phyloP scores from a whole-genome alignment of 108 stramenopile genomes.

The Seminavis robusta region DNA sequence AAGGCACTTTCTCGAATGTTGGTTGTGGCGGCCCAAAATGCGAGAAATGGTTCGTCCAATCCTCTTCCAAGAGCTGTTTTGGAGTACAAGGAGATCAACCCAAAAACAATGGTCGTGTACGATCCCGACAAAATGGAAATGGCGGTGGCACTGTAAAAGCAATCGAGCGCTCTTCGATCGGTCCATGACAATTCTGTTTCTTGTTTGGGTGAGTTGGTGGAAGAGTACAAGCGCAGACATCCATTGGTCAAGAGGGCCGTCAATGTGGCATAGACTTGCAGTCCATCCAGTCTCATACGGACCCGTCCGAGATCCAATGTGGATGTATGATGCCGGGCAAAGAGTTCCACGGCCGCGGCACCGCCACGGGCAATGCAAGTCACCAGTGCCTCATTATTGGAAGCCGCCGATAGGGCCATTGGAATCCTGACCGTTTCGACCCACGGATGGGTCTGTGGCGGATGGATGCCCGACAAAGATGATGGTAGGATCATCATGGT shows the following conservation, averaged over 20 bases:
- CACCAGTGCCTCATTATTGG: no score
- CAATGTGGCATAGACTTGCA: slow-evolving; percentile 6
- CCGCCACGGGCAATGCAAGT: no score
- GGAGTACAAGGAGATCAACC: slow-evolving; percentile 1
- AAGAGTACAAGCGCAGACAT: slow-evolving; percentile 1
- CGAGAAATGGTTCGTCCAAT: not conserved
- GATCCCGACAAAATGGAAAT: slow-evolving; percentile 6
- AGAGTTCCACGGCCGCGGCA: no score
- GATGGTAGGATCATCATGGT: no score
- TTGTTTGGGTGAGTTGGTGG: not conserved
- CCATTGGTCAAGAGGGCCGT: slow-evolving; percentile 5
- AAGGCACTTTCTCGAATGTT: slow-evolving; percentile 7
- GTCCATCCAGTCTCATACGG: slow-evolving; percentile 13
- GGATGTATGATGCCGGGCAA: no score
- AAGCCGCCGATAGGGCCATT: no score
- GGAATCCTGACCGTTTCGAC: no score
- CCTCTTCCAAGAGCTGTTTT: slow-evolving; percentile 16
- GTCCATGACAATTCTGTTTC: not conserved
- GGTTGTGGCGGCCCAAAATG: slow-evolving; percentile 2
- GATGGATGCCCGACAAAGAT: no score
- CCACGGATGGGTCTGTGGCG: no score
- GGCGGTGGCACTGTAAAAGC: not conserved
- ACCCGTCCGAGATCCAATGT: slow-evolving; percentile 7
- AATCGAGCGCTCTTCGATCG: not conserved
- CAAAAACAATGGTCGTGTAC: slow-evolving; percentile 12